Conservation (phyloP, 192 early-diverging fungal species). For the Podochytrium sp. region DNA sequence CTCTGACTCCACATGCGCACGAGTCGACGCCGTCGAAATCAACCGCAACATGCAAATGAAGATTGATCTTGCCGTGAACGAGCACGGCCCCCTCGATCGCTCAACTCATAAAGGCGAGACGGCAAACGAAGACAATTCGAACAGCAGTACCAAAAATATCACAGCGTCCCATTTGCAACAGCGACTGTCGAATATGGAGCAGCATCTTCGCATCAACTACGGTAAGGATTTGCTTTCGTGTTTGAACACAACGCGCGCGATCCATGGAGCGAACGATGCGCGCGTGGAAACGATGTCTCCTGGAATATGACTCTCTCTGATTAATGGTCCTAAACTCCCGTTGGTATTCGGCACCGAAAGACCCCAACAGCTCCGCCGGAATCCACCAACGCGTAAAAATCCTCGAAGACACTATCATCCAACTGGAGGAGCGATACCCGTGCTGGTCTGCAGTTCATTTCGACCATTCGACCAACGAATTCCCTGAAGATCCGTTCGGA, state of each 20-base stretch:
- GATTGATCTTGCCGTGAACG: slow-evolving; percentile 67
- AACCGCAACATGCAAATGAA: slow-evolving; percentile 82
- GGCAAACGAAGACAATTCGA: background rate
- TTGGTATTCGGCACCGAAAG: background rate
- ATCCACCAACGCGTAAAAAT: slow-evolving; percentile 67
- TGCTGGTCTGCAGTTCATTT: slow-evolving; percentile 77
- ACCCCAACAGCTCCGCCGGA: slow-evolving; percentile 37
- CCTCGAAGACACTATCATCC: slow-evolving; percentile 76
- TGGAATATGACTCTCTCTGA: background rate
- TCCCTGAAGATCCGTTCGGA: slow-evolving; percentile 13
- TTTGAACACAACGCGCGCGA: too few species aligned
- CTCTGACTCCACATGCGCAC: slow-evolving; percentile 52
- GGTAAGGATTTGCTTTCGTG: slow-evolving; percentile 34
- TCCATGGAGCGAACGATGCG: background rate
- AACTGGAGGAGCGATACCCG: slow-evolving; percentile 76
- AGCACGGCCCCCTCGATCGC: slow-evolving; percentile 62
- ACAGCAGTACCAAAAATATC: background rate
- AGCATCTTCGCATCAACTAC: slow-evolving; percentile 71
- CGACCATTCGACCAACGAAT: background rate
- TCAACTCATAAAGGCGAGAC: slow-evolving; percentile 30
- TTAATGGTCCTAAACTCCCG: slow-evolving; percentile 19
- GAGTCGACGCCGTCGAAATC: slow-evolving; percentile 69
- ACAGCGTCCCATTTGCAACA: slow-evolving; percentile 41
- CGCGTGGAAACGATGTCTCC: background rate
- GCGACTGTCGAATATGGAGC: slow-evolving; percentile 70